Evolutionary conservation across 1,284 basidiomycete genomes (phyloP), one percentile per base, ranked within the genome.

Genomic region (Ganoderma lucidum): DNA sequence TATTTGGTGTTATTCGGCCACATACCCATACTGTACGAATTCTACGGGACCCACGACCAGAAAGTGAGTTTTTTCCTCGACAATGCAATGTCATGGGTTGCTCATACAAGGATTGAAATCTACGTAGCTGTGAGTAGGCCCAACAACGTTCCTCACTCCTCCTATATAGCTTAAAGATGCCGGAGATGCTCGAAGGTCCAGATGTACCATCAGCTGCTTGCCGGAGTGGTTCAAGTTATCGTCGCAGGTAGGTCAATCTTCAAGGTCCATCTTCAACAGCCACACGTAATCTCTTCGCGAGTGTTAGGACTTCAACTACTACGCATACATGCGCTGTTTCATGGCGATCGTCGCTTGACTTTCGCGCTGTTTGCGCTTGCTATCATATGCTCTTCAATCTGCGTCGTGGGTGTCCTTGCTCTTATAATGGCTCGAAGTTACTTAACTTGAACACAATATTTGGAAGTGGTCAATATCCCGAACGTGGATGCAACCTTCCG

Each of bases 151-250:
- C 35, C 3, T 4, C 6, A 12, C 35, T 35, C 17, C 15, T 35
- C 9, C 30, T 30, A 5, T n/a, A 23, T 10, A 56, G 23, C 53
- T 35, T 15, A 48, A 12, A 48, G 23, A 8, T 62, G 28, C 17
- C 17, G 28, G 15, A 65, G 64, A 12, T 65, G 64, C 41, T 23
- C 23, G 30, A 23, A 19, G 17, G 28, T 68, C n/a, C 62, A 68
- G 56, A 45, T 30, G 56, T 68, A 60, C 39, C 67, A 68, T 32
- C 67, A 68, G 58, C 58, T 68, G 32, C 44, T 68, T 2, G 56
- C 63, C 10, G 63, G 58, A 15, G 12, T 68, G 9, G 9, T 44
- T 9, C 67, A 68, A n/a, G 15, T 64, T n/a, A 41, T 64, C 15
- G 62, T 68, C n/a, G 63, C 42, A 61, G 63, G 67, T 68, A 19